A percentile compares a stretch with the other conserved stretches of the same genome.
phyloP scores from a whole-genome alignment of 306 rosid species.

The Pyrus communis region DNA sequence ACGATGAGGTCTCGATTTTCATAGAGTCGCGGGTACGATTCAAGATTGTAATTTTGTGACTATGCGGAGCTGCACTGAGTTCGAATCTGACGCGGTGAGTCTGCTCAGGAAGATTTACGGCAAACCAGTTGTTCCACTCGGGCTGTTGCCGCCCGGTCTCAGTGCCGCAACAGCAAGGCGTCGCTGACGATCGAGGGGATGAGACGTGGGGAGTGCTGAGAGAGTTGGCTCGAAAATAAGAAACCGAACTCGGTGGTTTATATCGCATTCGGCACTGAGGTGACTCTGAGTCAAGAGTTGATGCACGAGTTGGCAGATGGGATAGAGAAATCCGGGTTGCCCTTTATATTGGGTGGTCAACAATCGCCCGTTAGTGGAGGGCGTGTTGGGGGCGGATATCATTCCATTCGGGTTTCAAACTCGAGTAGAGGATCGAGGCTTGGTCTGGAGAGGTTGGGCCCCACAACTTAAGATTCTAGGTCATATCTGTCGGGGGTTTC shows the following conservation, averaged over 20 bases:
- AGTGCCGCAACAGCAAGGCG: not conserved
- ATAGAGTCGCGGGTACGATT: not conserved
- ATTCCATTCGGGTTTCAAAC: conserved; percentile 2
- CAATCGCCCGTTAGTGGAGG: not conserved
- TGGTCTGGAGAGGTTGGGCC: conserved; percentile 17
- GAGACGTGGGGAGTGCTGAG: not conserved
- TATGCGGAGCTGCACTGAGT: conserved; percentile 1
- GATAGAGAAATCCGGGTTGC: too few relatives aligned
- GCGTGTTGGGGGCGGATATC: not conserved
- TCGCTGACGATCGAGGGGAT: not conserved
- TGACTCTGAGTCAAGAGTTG: too few relatives aligned
- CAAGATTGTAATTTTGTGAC: not conserved
- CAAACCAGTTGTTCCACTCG: conserved; percentile 22
- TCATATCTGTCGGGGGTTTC: not conserved
- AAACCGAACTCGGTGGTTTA: too few relatives aligned
- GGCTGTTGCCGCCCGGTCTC: not conserved
- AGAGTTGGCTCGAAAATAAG: conserved; percentile 9
- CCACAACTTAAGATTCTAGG: conserved; percentile 7
- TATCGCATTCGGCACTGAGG: too few relatives aligned
- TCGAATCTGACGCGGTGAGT: conserved; percentile 3
- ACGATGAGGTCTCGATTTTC: conserved; percentile 7
- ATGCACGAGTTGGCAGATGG: too few relatives aligned
- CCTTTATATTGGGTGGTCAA: not conserved
- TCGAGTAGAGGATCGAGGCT: not conserved
- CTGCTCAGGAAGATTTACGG: conserved; percentile 3